Percentiles rank a stretch among this genome's conserved stretches.
Evolutionary conservation across 352 stramenopile genomes (phyloP).

Genomic region (Globisporangium spiculum): DNA sequence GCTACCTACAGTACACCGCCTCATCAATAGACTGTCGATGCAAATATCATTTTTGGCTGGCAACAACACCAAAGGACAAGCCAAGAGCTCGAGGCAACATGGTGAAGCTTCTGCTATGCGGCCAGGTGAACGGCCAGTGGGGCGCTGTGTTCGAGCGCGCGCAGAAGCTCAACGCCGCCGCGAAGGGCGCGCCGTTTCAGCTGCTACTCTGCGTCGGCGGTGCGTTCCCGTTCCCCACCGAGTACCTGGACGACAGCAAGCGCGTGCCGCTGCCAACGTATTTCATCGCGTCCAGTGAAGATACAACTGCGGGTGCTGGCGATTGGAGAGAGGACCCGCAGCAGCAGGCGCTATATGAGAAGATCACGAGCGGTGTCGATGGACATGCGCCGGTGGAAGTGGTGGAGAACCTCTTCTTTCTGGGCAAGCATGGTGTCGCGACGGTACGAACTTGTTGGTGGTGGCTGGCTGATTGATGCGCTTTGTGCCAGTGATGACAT

Average conservation of each 20-base stretch:
- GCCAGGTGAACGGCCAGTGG: constrained; percentile 60
- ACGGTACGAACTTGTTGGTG: not conserved
- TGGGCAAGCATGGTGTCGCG: not conserved
- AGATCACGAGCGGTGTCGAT: not conserved
- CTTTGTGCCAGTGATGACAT: not conserved
- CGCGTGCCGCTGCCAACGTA: not conserved
- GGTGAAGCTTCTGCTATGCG: constrained; percentile 77
- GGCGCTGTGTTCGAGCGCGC: constrained; percentile 62
- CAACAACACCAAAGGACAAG: not conserved
- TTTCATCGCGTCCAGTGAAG: not conserved
- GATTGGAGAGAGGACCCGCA: not conserved
- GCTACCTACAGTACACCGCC: not conserved
- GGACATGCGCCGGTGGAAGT: not conserved
- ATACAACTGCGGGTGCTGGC: not conserved
- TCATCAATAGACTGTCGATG: not conserved
- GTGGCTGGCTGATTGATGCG: too few species aligned
- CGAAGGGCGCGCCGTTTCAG: constrained; percentile 22
- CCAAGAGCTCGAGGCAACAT: constrained; percentile 24
- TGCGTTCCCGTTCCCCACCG: not conserved
- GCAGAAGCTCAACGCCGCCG: constrained; percentile 58
- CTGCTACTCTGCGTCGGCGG: not conserved
- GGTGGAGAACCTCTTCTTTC: not conserved
- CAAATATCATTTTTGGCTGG: not conserved
- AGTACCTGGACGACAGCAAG: not conserved
- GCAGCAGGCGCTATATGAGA: not conserved